Percentiles rank a stretch among this genome's conserved stretches.
These are phyloP conservation scores for Royoungia palumana DNA, from an alignment of 768 basidiomycete species.

Conservation along the genomic window DNA sequence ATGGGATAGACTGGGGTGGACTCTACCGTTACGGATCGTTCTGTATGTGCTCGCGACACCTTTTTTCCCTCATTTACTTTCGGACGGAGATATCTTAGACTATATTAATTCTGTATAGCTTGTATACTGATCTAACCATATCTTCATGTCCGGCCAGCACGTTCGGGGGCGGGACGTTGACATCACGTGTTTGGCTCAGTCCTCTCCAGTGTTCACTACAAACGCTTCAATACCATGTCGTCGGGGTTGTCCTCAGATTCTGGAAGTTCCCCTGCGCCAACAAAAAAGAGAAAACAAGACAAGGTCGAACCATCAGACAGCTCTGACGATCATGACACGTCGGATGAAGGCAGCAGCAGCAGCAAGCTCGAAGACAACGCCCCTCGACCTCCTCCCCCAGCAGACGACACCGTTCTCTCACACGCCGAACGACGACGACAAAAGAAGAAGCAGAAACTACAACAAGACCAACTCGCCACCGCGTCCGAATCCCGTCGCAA, in stretches of 20 bases:
- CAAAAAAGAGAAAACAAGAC: constrained; percentile 23
- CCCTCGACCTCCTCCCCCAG: constrained; percentile 1
- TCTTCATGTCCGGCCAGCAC: not conserved
- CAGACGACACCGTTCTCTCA: constrained; percentile 51
- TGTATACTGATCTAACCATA: constrained; percentile 13
- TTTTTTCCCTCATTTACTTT: not conserved
- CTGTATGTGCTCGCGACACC: not conserved
- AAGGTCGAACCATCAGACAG: constrained; percentile 17
- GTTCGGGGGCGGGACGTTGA: no score
- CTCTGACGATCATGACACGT: constrained; percentile 28
- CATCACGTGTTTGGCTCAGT: not conserved
- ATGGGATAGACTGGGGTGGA: not conserved
- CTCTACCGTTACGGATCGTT: constrained; percentile 7
- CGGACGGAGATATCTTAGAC: constrained; percentile 16
- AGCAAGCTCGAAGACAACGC: constrained; percentile 6
- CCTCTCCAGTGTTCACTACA: no score
- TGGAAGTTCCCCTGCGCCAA: constrained; percentile 26
- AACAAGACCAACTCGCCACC: constrained; percentile 17
- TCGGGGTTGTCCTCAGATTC: constrained; percentile 34
- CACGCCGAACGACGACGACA: constrained; percentile 70
- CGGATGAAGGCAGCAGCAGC: constrained; percentile 3
- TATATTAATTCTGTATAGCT: constrained; percentile 24
- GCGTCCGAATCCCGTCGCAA: constrained; percentile 29
- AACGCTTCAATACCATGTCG: constrained; percentile 11
- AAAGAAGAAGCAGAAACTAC: constrained; percentile 43